Evolutionary conservation across 2,329 filamentous ascomycete genomes (phyloP).

Genomic region (Byssoonygena ceratinophila): DNA sequence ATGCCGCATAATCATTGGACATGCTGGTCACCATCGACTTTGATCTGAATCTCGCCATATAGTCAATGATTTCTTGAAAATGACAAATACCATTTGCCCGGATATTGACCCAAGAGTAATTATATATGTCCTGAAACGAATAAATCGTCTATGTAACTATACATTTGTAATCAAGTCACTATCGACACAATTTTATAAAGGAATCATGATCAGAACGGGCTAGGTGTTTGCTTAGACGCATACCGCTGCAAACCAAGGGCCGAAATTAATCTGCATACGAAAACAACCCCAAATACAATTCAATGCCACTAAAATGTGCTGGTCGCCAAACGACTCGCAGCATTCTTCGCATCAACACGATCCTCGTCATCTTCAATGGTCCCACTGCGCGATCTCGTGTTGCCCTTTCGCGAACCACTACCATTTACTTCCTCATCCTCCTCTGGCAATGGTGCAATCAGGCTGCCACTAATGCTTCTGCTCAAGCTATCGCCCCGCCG

Average conservation of each 20-base stretch:
- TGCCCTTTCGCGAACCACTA: slow-evolving; percentile 35
- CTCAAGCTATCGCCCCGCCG: slow-evolving; percentile 67
- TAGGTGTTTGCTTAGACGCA: not conserved
- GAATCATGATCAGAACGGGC: not conserved
- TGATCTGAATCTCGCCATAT: not conserved
- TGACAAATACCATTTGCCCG: slow-evolving; percentile 13
- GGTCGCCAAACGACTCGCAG: slow-evolving; percentile 81
- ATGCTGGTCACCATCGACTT: not conserved
- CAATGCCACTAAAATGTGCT: slow-evolving; percentile 68
- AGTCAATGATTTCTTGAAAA: not conserved
- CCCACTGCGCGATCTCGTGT: slow-evolving; percentile 38
- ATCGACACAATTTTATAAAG: not conserved
- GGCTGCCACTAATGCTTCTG: slow-evolving; percentile 64
- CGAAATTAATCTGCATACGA: not conserved
- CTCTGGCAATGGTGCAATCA: slow-evolving; percentile 54
- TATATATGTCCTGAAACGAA: not conserved
- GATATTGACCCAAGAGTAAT: not conserved
- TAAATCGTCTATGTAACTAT: not conserved
- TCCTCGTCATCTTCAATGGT: slow-evolving; percentile 64
- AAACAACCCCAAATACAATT: not conserved
- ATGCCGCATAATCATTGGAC: not conserved
- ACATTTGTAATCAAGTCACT: slow-evolving; percentile 3
- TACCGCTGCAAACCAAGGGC: not conserved
- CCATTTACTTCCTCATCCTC: slow-evolving; percentile 48
- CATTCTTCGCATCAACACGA: slow-evolving; percentile 87